Evolutionary conservation across 140 eudicot species (phyloP), one percentile per base, ranked within the genome.

Genomic region (Bidens hawaiensis): DNA sequence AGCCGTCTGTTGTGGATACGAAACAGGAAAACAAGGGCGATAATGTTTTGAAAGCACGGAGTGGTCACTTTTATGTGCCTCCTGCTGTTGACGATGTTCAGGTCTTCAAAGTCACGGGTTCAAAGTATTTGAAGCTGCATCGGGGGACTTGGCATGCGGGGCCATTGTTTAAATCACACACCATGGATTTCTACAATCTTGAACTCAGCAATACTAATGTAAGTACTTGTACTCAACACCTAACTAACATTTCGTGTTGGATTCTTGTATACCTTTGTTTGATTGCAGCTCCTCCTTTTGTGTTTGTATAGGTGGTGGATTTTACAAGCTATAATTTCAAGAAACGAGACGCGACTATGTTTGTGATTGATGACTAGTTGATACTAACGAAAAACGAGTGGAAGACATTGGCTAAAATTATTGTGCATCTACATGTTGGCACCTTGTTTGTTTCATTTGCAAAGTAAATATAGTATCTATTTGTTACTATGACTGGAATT

Each of bases 61-160:
- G 76, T 59, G 96, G 96, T 21, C 96, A 91, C 56, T 80, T 76
- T 8, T 91, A 78, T 49, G 80, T 78, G 28, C 95, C 89, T 58
- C 98, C 98, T 28, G 58, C 71, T 43, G 82, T 84, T 57, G 89
- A 84, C 2, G 82, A 69, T 38, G 87, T 91, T 30, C 79, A 60
- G 2, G 85, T 76, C 50, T 91, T 87, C 34, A 80, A 69, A 72
- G 48, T 91, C 33, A 68, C 84, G 9, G 96, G 97, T 14, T 70
- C 94, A 15, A 87, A 82, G 75, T 90, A 84, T 65, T 55, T 90
- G 80, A 90, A 84, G 84, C 75, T 90, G 64, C 71, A 84, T 41
- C 65, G 61, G 10, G 98, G 96, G 51, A 87, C 96, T 16, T 91
- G 98, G 98, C 98, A 91, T 80, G 94, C 98, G 26, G 98, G 96